Evolutionary conservation across 306 rosid species (phyloP), one percentile per base, ranked within the genome.

Genomic region (Trifolium dubium): DNA sequence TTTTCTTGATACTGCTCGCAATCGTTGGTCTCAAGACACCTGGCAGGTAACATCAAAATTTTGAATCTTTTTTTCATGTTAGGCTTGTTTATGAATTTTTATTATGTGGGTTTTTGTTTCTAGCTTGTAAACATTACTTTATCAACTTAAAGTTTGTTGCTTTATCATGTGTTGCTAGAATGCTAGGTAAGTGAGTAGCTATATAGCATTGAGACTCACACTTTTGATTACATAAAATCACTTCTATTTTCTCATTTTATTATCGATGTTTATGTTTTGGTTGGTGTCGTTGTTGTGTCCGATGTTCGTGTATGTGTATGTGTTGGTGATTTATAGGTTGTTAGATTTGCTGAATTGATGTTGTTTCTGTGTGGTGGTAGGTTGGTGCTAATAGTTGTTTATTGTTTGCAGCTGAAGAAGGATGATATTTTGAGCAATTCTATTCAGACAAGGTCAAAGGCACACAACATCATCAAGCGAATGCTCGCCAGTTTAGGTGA

Each of bases 401-500:
- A 69, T 60, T 81, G 58, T 35, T 78, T 76, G 64, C 86, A 93
- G 98, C 75, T 76, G 75, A 91, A 80, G 79, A 87, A 73, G 85
- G 85, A 83, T 71, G 95, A 90, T 77, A 73, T 91, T 10, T 69
- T 78, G 83, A 87, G 78, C 83, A 86, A 85, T 77, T 80, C 95
- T 15, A 88, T 94, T 71, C 93, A 81, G 77, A 83, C 92, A 13
- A 86, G 92, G 62, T 81, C 96, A 68, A 94, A 89, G 81, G 97
- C 98, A 74, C 97, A 91, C 79, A 87, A 85, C 35, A 85, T 88
- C 55, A 94, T 94, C 67, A 90, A 85, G 80, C 77, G 96, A 60
- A 88, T 91, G 98, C 71, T 94, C 69, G 94, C 85, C 60, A 86
- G 92, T 67, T 87, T 94, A 81, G 96, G 92, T n/a, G 98, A 94